phyloP scores from a whole-genome alignment of 352 stramenopile species.

The Phytopythium montanum region DNA sequence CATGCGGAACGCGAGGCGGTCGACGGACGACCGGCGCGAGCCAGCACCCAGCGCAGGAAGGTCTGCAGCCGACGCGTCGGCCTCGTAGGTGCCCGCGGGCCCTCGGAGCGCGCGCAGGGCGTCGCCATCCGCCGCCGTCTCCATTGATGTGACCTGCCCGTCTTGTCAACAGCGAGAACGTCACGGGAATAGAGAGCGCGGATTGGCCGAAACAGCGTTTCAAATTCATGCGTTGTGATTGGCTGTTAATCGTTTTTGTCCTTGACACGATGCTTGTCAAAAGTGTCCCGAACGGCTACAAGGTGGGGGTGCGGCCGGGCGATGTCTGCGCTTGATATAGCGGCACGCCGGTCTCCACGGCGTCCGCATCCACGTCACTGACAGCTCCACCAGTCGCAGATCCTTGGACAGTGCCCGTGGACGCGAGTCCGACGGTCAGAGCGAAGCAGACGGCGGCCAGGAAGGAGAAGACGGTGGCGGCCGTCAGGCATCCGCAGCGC shows the following conservation, averaged over 20 bases:
- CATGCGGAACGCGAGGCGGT: neutral
- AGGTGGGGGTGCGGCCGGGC: too few relatives aligned
- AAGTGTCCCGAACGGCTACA: too few relatives aligned
- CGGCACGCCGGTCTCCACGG: neutral
- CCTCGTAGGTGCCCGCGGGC: neutral
- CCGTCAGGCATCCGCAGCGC: conserved; percentile 45
- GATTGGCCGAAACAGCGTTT: neutral
- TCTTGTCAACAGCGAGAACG: neutral
- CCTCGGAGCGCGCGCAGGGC: neutral
- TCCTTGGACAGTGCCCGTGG: conserved; percentile 11
- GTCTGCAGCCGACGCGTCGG: neutral
- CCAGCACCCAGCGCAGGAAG: neutral
- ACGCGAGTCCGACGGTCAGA: conserved; percentile 27
- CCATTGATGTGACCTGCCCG: neutral
- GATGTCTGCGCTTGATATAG: neutral
- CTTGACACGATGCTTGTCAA: too few relatives aligned
- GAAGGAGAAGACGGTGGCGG: conserved; percentile 49
- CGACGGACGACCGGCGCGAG: neutral
- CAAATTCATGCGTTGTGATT: neutral
- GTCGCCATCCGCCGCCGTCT: neutral
- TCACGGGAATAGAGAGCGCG: neutral
- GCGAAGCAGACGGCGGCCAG: conserved; percentile 36
- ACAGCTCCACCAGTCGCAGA: neutral
- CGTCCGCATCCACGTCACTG: neutral
- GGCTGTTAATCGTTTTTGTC: neutral